These are phyloP conservation scores for Verticillium nubilum DNA, from an alignment of 2,329 filamentous ascomycete genomes.

Conservation along the genomic window DNA sequence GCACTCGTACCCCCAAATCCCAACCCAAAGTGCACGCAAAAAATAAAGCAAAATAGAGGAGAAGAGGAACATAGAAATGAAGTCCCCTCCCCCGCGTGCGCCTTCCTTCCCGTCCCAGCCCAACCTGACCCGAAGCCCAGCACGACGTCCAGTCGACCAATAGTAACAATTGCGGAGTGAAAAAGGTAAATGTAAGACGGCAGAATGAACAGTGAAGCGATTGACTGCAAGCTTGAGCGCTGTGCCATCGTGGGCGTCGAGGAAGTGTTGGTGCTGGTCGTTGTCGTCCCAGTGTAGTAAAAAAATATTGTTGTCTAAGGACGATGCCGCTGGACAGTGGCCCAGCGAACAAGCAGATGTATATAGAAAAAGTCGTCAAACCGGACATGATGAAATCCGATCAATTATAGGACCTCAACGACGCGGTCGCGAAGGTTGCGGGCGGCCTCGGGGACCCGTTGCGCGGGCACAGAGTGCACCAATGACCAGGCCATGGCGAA, in stretches of 20 bases:
- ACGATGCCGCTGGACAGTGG: background rate
- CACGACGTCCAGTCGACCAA: background rate
- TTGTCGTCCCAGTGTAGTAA: background rate
- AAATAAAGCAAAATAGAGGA: background rate
- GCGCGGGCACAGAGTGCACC: slow-evolving; percentile 8
- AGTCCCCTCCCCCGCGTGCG: background rate
- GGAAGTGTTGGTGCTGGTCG: background rate
- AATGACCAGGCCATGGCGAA: slow-evolving; percentile 17
- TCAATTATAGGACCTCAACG: slow-evolving; percentile 18
- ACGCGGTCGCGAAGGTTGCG: slow-evolving; percentile 14
- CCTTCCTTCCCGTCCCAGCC: background rate
- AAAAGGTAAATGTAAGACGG: background rate
- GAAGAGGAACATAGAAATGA: background rate
- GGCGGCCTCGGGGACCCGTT: slow-evolving; percentile 8
- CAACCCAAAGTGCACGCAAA: background rate
- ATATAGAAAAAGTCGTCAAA: background rate
- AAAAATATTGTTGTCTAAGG: background rate
- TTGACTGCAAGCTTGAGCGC: background rate
- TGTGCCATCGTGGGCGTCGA: background rate
- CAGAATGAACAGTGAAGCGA: background rate
- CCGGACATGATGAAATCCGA: background rate
- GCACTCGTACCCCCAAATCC: background rate
- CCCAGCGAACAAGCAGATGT: background rate
- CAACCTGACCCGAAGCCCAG: background rate
- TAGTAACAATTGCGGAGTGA: background rate